Evolutionary conservation across 805 yeast species (phyloP).

Genomic region (Lipomyces orientalis): DNA sequence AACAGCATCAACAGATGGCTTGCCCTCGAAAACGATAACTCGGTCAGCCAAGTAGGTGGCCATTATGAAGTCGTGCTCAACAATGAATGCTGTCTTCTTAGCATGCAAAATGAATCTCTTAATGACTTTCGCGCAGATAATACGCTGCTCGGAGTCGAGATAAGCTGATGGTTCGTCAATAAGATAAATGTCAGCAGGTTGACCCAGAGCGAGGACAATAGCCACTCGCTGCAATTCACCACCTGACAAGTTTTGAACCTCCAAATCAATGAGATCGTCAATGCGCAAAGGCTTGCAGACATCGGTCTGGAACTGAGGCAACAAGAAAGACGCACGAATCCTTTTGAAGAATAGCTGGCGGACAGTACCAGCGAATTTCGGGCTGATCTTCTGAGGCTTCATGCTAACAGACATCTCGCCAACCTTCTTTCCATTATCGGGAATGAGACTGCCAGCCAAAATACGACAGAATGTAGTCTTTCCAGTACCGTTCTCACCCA

Average conservation of each 20-base stretch:
- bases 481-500: slow-evolving; percentile 99
- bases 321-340: slow-evolving; percentile 90
- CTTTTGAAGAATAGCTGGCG: slow-evolving; percentile 96
- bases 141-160: slow-evolving; percentile 99
- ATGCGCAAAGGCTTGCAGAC: slow-evolving; percentile 94
- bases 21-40: slow-evolving; percentile 97
- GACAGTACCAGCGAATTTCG: slow-evolving; percentile 98
- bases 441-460: slow-evolving; percentile 88
- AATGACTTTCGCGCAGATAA: slow-evolving; percentile 96
- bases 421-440: slow-evolving; percentile 79
- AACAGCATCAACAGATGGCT: slow-evolving; percentile 80
- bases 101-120: slow-evolving; percentile 95
- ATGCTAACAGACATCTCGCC: slow-evolving; percentile 92
- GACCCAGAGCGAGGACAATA: slow-evolving; percentile 91
- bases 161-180: slow-evolving; percentile 99
- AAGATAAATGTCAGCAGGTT: slow-evolving; percentile 92
- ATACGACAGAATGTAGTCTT: slow-evolving; percentile 96
- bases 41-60: slow-evolving; percentile 99
- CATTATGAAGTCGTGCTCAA: slow-evolving; percentile 99
- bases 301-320: slow-evolving; percentile 98
- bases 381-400: slow-evolving; percentile 99
- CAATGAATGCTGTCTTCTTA: slow-evolving; percentile 98
- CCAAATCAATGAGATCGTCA: slow-evolving; percentile 95
- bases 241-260: slow-evolving; percentile 96
- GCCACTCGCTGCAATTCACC: slow-evolving; percentile 99